Percentiles rank a stretch among this genome's conserved stretches.
phyloP scores from a whole-genome alignment of 1,284 basidiomycete genomes.

The Malassezia nana region DNA sequence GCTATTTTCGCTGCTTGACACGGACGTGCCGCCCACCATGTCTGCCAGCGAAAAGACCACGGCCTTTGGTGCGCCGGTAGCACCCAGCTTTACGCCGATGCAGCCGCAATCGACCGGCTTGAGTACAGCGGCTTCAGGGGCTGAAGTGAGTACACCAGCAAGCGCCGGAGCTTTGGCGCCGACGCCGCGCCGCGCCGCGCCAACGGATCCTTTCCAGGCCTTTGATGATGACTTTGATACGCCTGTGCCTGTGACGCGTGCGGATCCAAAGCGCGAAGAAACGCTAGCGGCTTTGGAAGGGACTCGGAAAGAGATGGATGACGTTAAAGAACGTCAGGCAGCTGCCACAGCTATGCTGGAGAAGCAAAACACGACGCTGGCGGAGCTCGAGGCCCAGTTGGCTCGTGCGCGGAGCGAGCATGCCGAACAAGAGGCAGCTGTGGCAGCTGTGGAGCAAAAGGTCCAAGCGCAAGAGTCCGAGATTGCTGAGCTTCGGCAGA shows the following conservation, averaged over 20 bases:
- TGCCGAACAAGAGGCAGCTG: constrained; percentile 69
- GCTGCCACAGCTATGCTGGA: constrained; percentile 25
- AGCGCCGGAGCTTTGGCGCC: too few relatives aligned
- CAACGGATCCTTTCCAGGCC: constrained; percentile 1
- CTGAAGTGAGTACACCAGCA: not conserved
- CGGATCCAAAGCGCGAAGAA: not conserved
- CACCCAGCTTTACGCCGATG: not conserved
- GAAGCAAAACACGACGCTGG: constrained; percentile 24
- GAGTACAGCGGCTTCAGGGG: not conserved
- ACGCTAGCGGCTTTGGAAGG: constrained; percentile 24
- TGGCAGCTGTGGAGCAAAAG: constrained; percentile 65
- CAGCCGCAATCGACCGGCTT: not conserved
- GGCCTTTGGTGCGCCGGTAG: constrained; percentile 4
- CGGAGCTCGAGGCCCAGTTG: constrained; percentile 43
- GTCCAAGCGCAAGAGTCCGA: constrained; percentile 63
- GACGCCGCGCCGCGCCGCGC: constrained; percentile 16
- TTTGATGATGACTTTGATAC: constrained; percentile 13
- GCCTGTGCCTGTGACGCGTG: not conserved
- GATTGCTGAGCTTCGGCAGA: constrained; percentile 65
- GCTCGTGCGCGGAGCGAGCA: constrained; percentile 58
- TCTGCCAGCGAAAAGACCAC: not conserved
- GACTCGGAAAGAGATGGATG: constrained; percentile 31
- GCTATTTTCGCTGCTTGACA: constrained; percentile 56
- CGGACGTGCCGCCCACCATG: constrained; percentile 52
- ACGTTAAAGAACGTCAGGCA: constrained; percentile 25